phyloP scores from a whole-genome alignment of 441 rosid genomes.

The Erysimum cheiri region DNA sequence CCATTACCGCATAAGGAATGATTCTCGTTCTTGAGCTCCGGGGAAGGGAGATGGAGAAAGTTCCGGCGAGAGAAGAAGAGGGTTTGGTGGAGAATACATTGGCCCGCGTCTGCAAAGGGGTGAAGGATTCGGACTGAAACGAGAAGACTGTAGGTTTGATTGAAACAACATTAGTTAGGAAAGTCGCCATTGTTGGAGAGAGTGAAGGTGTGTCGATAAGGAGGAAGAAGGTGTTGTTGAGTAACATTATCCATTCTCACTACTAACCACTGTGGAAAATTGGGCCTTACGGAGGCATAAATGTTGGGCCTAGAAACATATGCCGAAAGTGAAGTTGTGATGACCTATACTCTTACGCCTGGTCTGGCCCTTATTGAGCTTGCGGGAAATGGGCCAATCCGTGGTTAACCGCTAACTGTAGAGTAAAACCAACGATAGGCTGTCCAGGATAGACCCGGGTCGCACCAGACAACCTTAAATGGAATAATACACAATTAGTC shows the following conservation, averaged over 20 bases:
- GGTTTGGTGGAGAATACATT: constrained; percentile 28
- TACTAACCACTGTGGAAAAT: not conserved
- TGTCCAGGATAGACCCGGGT: too few species aligned
- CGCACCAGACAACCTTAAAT: too few species aligned
- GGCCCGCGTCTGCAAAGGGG: not conserved
- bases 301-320: not conserved
- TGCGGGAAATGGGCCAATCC: not conserved
- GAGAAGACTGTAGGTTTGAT: constrained; percentile 39
- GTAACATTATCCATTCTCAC: constrained; percentile 38
- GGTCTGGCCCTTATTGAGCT: too few species aligned
- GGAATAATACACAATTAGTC: too few species aligned
- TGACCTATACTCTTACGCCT: too few species aligned
- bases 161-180: constrained; percentile 36
- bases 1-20: constrained; percentile 56
- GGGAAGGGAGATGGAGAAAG: constrained; percentile 34
- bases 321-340: not conserved
- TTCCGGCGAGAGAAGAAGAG: constrained; percentile 23
- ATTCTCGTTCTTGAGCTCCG: constrained; percentile 40
- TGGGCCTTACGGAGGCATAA: constrained; percentile 22
- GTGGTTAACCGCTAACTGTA: too few species aligned
- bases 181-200: constrained; percentile 41
- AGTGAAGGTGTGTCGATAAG: not conserved
- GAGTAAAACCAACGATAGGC: too few species aligned
- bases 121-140: constrained; percentile 29
- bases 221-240: constrained; percentile 23